Conservation (phyloP, 345 rosid species). For the Leavenworthia alabamica region DNA sequence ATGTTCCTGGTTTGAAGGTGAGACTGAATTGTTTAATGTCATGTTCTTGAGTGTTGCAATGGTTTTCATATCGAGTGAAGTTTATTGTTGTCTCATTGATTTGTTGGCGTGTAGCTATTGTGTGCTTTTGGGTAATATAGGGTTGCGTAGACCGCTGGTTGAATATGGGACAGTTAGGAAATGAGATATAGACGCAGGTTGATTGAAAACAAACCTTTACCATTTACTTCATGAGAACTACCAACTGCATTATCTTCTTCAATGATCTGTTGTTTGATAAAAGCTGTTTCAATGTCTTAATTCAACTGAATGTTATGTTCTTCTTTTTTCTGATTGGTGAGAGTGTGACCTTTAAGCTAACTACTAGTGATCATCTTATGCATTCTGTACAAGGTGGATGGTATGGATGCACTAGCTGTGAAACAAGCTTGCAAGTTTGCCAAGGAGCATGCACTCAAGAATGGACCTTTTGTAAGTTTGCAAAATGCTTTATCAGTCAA, state of each 20-base stretch:
- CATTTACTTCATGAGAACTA: background rate
- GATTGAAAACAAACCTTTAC: background rate
- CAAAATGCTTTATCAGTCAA: background rate
- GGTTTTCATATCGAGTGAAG: background rate
- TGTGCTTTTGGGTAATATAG: background rate
- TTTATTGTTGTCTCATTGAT: background rate
- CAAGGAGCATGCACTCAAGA: constrained; percentile 82
- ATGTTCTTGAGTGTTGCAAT: background rate
- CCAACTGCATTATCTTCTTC: background rate
- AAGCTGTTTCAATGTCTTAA: background rate
- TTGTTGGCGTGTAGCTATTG: background rate
- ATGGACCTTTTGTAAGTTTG: constrained; percentile 88
- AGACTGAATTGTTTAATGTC: background rate
- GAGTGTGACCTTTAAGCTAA: constrained; percentile 6
- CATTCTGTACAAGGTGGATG: constrained; percentile 60
- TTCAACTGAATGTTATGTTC: background rate
- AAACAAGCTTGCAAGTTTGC: constrained; percentile 97
- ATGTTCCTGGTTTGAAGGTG: constrained; percentile 97
- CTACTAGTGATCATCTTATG: background rate
- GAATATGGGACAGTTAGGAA: background rate
- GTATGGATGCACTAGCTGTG: constrained; percentile 96
- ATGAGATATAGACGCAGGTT: background rate
- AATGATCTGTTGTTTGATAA: background rate
- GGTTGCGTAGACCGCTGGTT: background rate
- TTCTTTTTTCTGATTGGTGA: background rate